A percentile compares a stretch with the other conserved stretches of the same genome.
These are phyloP conservation scores for Candida taoyuanica DNA, from an alignment of 805 yeast genomes.

Conservation along the genomic window DNA sequence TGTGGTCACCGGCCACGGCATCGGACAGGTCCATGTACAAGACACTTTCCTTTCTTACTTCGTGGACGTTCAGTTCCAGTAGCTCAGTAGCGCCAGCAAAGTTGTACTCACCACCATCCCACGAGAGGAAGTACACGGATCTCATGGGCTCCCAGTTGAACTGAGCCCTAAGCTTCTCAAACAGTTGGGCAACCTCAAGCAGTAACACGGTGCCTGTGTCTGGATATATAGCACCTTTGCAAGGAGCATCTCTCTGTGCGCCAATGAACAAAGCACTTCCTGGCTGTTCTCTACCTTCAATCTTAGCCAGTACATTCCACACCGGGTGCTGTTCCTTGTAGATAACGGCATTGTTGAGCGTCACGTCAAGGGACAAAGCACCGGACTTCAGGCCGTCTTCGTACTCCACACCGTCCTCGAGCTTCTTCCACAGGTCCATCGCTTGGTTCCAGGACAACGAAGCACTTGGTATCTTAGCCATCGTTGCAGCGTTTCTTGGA, in stretches of 20 bases:
- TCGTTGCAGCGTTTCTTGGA: constrained; percentile 41
- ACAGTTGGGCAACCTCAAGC: constrained; percentile 64
- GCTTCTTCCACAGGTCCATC: constrained; percentile 29
- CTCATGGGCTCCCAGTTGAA: constrained; percentile 81
- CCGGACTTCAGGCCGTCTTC: constrained; percentile 21
- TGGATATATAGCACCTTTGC: constrained; percentile 69
- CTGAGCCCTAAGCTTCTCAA: constrained; percentile 57
- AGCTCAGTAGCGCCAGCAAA: constrained; percentile 82
- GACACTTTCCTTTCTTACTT: constrained; percentile 55
- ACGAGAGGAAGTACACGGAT: constrained; percentile 75
- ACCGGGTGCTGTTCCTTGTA: constrained; percentile 49
- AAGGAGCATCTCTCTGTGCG: constrained; percentile 73
- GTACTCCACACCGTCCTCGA: constrained; percentile 19
- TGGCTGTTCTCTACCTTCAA: constrained; percentile 75
- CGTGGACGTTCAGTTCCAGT: constrained; percentile 51
- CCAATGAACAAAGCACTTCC: constrained; percentile 74
- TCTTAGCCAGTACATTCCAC: constrained; percentile 76
- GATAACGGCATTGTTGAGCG: constrained; percentile 17
- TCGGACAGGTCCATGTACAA: constrained; percentile 73
- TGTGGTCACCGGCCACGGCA: constrained; percentile 46
- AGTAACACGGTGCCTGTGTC: constrained; percentile 72
- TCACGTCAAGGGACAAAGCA: constrained; percentile 22
- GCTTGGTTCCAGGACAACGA: constrained; percentile 79
- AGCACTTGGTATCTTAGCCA: constrained; percentile 69
- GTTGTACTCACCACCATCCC: constrained; percentile 78